These are phyloP conservation scores for Hura crepitans DNA, from an alignment of 441 rosid species.

Conservation along the genomic window DNA sequence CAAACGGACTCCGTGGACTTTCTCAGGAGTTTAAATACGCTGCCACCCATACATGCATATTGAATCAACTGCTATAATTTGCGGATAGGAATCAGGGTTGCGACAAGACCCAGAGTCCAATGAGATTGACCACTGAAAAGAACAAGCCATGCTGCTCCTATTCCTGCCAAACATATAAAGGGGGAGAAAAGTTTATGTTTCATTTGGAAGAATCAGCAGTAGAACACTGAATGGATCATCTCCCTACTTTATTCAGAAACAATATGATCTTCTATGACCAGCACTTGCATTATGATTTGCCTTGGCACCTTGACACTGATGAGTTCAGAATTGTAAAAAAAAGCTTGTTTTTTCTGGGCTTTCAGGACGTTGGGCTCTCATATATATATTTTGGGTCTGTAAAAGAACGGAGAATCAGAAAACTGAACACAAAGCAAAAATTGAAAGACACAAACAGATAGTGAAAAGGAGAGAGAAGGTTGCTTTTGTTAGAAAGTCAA, in stretches of 20 bases:
- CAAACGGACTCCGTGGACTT: conserved; percentile 10
- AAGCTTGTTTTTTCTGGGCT: too few relatives aligned
- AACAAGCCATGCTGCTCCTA: conserved; percentile 71
- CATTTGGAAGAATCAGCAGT: conserved; percentile 4
- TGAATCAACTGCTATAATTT: conserved; percentile 90
- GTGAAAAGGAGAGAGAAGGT: too few relatives aligned
- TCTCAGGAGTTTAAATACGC: conserved; percentile 46
- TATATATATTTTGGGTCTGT: too few relatives aligned
- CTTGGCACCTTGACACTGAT: too few relatives aligned
- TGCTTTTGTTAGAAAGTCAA: too few relatives aligned
- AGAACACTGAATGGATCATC: background rate
- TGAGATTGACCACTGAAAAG: conserved; percentile 90
- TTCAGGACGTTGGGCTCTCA: too few relatives aligned
- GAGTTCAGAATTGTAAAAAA: too few relatives aligned
- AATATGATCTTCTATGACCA: conserved; percentile 5
- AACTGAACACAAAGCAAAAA: too few relatives aligned
- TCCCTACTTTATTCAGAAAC: background rate
- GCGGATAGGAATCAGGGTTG: conserved; percentile 74
- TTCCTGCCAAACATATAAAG: conserved; percentile 40
- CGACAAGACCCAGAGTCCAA: conserved; percentile 98
- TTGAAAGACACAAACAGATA: too few relatives aligned
- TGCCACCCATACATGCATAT: conserved; percentile 88
- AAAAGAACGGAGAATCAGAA: too few relatives aligned
- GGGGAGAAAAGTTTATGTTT: background rate
- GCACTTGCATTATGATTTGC: background rate